A percentile compares a stretch with the other conserved stretches of the same genome.
phyloP scores from a whole-genome alignment of 495 filamentous ascomycete species.

The Annulohypoxylon stygium region DNA sequence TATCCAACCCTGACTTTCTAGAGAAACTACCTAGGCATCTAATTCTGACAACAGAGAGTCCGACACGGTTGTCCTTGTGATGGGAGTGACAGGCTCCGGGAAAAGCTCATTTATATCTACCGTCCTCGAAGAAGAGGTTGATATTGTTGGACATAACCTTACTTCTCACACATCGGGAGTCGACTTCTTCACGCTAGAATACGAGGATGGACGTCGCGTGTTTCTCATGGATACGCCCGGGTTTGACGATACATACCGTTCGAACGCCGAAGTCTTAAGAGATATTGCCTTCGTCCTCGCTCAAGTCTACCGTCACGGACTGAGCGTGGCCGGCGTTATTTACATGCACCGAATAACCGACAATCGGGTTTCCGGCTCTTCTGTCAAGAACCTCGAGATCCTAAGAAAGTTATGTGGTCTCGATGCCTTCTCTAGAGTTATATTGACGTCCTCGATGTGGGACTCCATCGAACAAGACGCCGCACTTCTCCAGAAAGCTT shows the following conservation, averaged over 20 bases:
- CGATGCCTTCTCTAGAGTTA: neutral
- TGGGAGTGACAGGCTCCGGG: constrained; percentile 54
- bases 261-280: constrained; percentile 56
- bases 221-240: constrained; percentile 60
- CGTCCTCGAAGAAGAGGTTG: constrained; percentile 43
- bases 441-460: neutral
- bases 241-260: constrained; percentile 58
- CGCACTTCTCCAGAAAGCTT: neutral
- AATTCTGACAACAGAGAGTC: neutral
- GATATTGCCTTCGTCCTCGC: constrained; percentile 55
- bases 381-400: neutral
- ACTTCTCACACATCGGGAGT: constrained; percentile 18
- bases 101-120: constrained; percentile 60
- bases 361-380: neutral
- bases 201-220: constrained; percentile 42
- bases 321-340: constrained; percentile 53
- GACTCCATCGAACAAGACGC: neutral
- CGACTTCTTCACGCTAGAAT: neutral
- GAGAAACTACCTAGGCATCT: neutral
- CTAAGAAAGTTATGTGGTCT: neutral
- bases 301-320: constrained; percentile 27
- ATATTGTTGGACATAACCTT: constrained; percentile 50
- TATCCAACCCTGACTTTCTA: neutral
- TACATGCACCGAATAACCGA: constrained; percentile 55
- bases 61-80: neutral